Base-by-base conservation (phyloP, 2,329 filamentous ascomycete species). In the Colletotrichum sp. region DNA sequence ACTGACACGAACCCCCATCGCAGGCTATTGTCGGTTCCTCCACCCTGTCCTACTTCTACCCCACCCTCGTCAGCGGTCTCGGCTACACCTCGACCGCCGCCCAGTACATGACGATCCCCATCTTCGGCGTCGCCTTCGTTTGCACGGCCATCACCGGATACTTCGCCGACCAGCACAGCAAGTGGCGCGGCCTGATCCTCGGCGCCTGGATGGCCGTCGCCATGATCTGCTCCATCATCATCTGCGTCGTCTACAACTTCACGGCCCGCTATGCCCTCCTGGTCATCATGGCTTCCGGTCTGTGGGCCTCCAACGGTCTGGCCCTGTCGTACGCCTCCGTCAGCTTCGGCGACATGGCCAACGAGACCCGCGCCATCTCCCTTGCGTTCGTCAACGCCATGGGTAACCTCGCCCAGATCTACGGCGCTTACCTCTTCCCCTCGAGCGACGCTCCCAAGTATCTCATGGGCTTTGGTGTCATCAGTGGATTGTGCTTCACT, bases 381-480 rank as follows among this genome's bases (percentile, higher is more conserved):
- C 61, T 80, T 4, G 90, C 89, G 2, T 81, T 90, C 8, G 87
- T 91, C 65, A 91, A 91, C 78, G 88, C 88, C 1, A 83, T 90
- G 78, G 89, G 88, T 4, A 91, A 91, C 71, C 80, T 90, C 3
- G 87, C 89, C 0, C 87, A 90, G 76, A 91, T 91, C 10, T 91
- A 91, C 71, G 89, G 89, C 12, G 85, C 88, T 79, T 87, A 90
- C 76, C 78, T 91, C 4, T 91, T 90, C 80, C 90, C 89, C 0
- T 79, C 81, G 1, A 77, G 82, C 0, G 88, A 90, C 69, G 81
- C 81, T 24, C 89, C 89, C 0, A 88, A 89, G 77, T 89, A 89
- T 75, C 78, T 87, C 4, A 85, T 84, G 80, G 87, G 81, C 65
- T 89, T 85, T 79, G 71, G 71, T 7, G 67, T 71, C 10, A 65